Evolutionary conservation across 257 asterid genomes (phyloP), one percentile per base, ranked within the genome.

Genomic region (Solanum appendiculatum): DNA sequence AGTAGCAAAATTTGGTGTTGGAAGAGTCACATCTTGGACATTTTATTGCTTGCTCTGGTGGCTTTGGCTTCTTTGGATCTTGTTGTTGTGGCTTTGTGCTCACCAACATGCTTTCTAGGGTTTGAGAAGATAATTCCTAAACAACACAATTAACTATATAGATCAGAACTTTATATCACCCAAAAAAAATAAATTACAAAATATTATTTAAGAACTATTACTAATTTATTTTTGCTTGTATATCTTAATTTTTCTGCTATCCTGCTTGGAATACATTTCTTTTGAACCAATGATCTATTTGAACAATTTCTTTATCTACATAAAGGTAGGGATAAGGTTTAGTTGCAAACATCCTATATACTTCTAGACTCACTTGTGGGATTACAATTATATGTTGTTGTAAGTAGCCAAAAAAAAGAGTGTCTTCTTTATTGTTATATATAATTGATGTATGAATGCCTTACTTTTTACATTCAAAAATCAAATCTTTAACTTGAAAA

Each of bases 1-100:
- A 96, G 92, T 96, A 96, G 78, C 99, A 96, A 66, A 96, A 96
- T 25, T 96, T 96, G 46, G 99, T 96, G 94, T 94, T 95, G 88
- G 93, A 39, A 60, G 99, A 96, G 40, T 96, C 99, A 85, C 99
- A 96, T 83, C 99, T 86, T 44, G 99, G 99, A 94, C 99, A 96
- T 78, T 93, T 96, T 18, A 87, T 89, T 75, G 96, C 87, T 60
- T 84, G 93, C 85, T 93, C 99, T 0, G 94, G 88, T 1, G 98
- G 98, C 90, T 93, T 90, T 58, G 97, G 90, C 70, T 94, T 95
- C 94, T 93, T 95, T 69, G 21, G 42, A n/a, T 95, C 96, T 87
- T 91, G 94, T 87, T 91, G 96, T 89, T 92, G 94, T 1, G 91
- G 27, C 88, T 93, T 94, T 78, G 92, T 89, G 94, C 98, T 92